Base-by-base conservation (phyloP, 768 basidiomycete species). In the Xanthoconium stramineum region DNA sequence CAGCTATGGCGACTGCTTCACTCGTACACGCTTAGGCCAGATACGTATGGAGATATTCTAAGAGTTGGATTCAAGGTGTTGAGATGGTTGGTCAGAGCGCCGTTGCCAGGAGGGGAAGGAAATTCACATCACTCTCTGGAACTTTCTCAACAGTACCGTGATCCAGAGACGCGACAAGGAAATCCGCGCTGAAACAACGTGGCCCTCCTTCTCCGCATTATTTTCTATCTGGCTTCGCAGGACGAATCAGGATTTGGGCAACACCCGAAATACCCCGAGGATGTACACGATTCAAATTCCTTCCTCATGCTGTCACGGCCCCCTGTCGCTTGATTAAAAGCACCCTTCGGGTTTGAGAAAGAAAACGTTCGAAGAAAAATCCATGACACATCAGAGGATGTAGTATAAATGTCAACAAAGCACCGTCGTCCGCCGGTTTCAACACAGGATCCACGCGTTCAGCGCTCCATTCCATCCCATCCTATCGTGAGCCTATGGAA, bases 211-310 rank as follows among this genome's bases (percentile, higher is more conserved):
- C 37, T 20, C 49, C 28, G 44, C 32, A 13, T 50, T n/a, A n/a
- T 44, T 47, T 24, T 51, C 43, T 40, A n/a, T 47, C 35, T 39
- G 10, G 24, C n/a, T 61, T 46, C 40, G 11, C n/a, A 9, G 46
- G 29, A 56, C 47, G 50, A 44, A 56, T 56, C 42, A 50, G 19
- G 52, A 50, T 28, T 53, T 19, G 29, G 38, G 40, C 13, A n/a
- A 37, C 39, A 37, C 35, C 60, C 60, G 60, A 47, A 24, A 50
- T 51, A 48, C 43, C 35, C 50, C 46, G 59, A 49, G 19, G 50
- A 44, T 30, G 32, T 33, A 32, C 49, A 19, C 38, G 20, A 59
- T 37, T 47, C 20, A 42, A 59, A 40, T 43, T 8, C 33, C 44
- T 59, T 19, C 46, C 37, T 50, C 38, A 38, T 57, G 45, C 35